A percentile compares a stretch with the other conserved stretches of the same genome.
Conservation (phyloP, 73 alveolate species). For the Effrenium voratum region DNA sequence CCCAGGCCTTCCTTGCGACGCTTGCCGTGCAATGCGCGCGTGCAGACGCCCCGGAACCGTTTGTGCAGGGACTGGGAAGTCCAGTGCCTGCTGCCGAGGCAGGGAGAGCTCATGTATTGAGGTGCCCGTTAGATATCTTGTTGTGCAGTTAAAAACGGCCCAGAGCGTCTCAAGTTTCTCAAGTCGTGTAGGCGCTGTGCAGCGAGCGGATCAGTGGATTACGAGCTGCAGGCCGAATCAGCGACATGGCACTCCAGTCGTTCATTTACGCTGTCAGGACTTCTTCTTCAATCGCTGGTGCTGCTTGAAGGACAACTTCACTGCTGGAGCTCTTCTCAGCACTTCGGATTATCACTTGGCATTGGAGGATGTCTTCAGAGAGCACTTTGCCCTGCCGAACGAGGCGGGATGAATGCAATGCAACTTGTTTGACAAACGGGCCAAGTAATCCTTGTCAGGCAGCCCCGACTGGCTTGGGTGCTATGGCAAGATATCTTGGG, state of each 20-base stretch:
- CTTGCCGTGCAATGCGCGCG: neutral
- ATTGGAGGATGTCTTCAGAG: conserved; percentile 78
- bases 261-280: neutral
- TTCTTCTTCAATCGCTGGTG: conserved; percentile 85
- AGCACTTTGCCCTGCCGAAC: conserved; percentile 76
- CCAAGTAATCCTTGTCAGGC: neutral
- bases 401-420: conserved; percentile 16
- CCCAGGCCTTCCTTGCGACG: conserved; percentile 8
- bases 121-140: neutral
- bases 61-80: conserved; percentile 76
- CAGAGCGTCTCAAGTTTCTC: neutral
- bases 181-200: conserved; percentile 60
- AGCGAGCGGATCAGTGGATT: conserved; percentile 25
- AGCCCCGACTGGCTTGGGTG: conserved; percentile 61
- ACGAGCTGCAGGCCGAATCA: conserved; percentile 16
- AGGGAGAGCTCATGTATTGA: too few relatives aligned
- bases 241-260: neutral
- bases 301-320: conserved; percentile 54
- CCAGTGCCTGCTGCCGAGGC: conserved; percentile 85
- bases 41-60: neutral
- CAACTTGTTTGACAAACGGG: neutral
- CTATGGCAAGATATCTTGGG: conserved; percentile 82
- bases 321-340: neutral
- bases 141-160: neutral
- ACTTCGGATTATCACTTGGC: neutral